These are phyloP conservation scores for Kwoniella pini DNA, from an alignment of 768 basidiomycete species.

Conservation along the genomic window DNA sequence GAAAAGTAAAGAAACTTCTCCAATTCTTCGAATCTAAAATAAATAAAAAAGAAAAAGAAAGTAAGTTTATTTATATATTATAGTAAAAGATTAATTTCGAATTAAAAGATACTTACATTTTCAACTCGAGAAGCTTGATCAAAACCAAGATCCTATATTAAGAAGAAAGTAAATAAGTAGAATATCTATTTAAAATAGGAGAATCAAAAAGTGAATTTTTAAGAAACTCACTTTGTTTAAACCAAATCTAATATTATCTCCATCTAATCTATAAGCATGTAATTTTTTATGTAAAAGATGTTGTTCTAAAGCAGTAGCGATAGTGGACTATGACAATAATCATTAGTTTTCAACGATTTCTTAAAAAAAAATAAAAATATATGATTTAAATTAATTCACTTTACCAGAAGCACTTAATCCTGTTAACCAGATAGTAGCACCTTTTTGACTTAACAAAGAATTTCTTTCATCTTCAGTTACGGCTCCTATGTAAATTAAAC, in stretches of 20 bases:
- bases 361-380: no score
- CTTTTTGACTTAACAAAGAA: conserved; percentile 71
- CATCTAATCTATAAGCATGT: conserved; percentile 89
- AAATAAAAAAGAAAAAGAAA: neutral
- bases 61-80: neutral
- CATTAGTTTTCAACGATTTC: no score
- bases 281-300: conserved; percentile 83
- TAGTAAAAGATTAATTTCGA: no score
- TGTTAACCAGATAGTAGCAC: conserved; percentile 93
- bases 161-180: neutral
- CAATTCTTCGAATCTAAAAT: conserved; percentile 82
- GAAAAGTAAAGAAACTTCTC: conserved; percentile 95
- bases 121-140: conserved; percentile 49
- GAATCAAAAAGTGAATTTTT: no score
- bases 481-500: conserved; percentile 61
- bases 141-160: conserved; percentile 42
- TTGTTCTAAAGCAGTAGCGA: conserved; percentile 95
- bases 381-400: no score
- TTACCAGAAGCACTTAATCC: conserved; percentile 95
- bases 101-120: conserved; percentile 38
- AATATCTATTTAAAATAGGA: no score
- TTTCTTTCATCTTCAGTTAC: conserved; percentile 69
- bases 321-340: conserved; percentile 77
- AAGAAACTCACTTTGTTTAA: conserved; percentile 68
- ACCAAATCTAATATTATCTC: conserved; percentile 86